Conservation (phyloP, 2,329 filamentous ascomycete species). For the Fusarium hostae region DNA sequence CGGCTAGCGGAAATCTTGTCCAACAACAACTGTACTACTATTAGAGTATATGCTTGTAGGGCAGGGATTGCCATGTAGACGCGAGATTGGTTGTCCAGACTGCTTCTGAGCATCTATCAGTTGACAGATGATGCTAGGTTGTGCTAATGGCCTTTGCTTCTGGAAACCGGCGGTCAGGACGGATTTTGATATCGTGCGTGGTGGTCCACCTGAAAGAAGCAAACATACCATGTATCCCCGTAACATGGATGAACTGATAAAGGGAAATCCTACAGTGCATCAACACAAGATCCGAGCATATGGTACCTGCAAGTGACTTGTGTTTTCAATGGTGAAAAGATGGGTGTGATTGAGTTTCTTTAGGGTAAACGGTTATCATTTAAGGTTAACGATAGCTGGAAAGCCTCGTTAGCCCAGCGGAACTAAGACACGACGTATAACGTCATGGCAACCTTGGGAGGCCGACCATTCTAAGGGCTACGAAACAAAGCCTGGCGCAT, state of each 20-base stretch:
- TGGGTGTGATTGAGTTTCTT: background rate
- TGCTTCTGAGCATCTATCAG: background rate
- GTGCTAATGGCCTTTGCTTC: background rate
- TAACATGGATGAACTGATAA: background rate
- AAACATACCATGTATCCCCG: background rate
- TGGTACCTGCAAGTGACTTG: background rate
- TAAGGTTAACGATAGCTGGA: background rate
- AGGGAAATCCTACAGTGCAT: background rate
- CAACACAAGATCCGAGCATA: background rate
- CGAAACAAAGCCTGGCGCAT: background rate
- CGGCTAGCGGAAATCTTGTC: slow-evolving; percentile 5
- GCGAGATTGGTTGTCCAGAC: background rate
- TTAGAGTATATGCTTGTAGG: background rate
- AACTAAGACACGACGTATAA: background rate
- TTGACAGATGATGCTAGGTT: background rate
- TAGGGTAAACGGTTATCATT: background rate
- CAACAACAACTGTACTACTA: background rate
- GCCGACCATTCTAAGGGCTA: slow-evolving; percentile 33
- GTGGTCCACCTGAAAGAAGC: background rate
- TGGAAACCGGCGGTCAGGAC: background rate
- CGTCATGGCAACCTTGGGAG: slow-evolving; percentile 33
- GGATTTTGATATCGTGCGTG: background rate
- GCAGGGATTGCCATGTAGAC: background rate
- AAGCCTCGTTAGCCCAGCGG: slow-evolving; percentile 12
- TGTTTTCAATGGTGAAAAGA: background rate